A percentile compares a stretch with the other conserved stretches of the same genome.
Conservation (phyloP, 2,329 filamentous ascomycete genomes). For the Diplodia corticola region DNA sequence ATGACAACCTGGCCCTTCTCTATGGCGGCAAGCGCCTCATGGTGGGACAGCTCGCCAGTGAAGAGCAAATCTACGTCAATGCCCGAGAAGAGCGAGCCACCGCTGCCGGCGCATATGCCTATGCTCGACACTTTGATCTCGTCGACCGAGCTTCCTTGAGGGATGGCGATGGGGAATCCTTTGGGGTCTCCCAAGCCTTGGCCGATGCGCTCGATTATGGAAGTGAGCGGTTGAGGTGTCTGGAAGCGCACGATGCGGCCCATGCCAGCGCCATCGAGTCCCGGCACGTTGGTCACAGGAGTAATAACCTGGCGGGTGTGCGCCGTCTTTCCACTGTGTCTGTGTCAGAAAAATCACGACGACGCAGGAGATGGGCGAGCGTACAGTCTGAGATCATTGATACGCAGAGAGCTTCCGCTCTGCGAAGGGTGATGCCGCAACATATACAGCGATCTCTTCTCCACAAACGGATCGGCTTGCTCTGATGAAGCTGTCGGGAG, state of each 20-base stretch:
- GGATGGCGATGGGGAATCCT: slow-evolving; percentile 64
- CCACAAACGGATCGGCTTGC: slow-evolving; percentile 25
- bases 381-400: slow-evolving; percentile 17
- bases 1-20: slow-evolving; percentile 82
- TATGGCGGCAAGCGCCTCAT: slow-evolving; percentile 82
- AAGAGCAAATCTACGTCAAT: slow-evolving; percentile 76
- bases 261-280: slow-evolving; percentile 54
- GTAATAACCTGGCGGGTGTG: slow-evolving; percentile 58
- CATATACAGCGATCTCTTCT: slow-evolving; percentile 36
- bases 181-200: slow-evolving; percentile 66
- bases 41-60: slow-evolving; percentile 91
- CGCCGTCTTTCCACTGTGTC: not conserved
- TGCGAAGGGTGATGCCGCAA: slow-evolving; percentile 54
- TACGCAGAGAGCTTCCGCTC: slow-evolving; percentile 24
- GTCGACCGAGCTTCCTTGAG: slow-evolving; percentile 57
- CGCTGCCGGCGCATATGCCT: slow-evolving; percentile 88
- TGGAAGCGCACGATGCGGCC: slow-evolving; percentile 61
- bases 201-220: slow-evolving; percentile 63
- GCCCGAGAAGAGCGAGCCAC: slow-evolving; percentile 71
- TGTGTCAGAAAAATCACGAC: not conserved
- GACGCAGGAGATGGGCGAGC: not conserved
- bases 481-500: not conserved
- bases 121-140: slow-evolving; percentile 65
- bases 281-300: slow-evolving; percentile 39
- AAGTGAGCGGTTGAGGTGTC: slow-evolving; percentile 53